Base-by-base conservation (phyloP, 345 rosid genomes). In the Aquilaria sinensis region DNA sequence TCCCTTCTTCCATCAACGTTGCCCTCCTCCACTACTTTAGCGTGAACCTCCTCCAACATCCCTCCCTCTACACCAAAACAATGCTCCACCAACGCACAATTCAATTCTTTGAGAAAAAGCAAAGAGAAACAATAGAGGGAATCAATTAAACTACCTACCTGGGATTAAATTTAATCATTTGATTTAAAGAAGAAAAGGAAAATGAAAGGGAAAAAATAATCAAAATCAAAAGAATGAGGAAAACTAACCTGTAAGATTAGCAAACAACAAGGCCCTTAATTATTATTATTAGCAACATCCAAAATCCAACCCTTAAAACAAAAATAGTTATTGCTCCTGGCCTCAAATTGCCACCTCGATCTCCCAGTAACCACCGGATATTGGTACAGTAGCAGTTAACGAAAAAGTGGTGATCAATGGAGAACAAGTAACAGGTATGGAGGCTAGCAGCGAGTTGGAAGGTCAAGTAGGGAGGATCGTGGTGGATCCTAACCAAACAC, bases 221-320 rank as follows among this genome's bases (percentile, higher is more conserved):
- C 9, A 55, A 59, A 23, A 23, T 23, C 7, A 14, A 41, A 29
- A 43, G 52, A 8, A n/a, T 12, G 13, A 29, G 56, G 15, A 50
- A 56, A 31, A 62, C 62, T 69, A 76, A 93, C 96, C 97, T 51
- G 97, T 91, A 58, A 94, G 95, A 84, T 91, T 96, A 13, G 92
- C 97, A 2, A 94, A 77, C 97, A 70, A 63, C 97, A 90, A 46
- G 96, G 96, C 54, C 97, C 99, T 46, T 90, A 96, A 72, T 96
- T 94, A 87, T 78, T 77, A 50, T 94, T 94, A 72, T 94, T 94
- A 46, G 97, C 97, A 2, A 90, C 80, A 71, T 94, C 95, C 41
- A 94, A 88, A 49, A 88, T 85, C 96, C 97, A 94, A 71, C 90
- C 62, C 97, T 97, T 23, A 94, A 74, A 43, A 94, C 81, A 51